Base-by-base conservation (phyloP, 2,329 filamentous ascomycete species). In the Myriosclerotinia curreyana region DNA sequence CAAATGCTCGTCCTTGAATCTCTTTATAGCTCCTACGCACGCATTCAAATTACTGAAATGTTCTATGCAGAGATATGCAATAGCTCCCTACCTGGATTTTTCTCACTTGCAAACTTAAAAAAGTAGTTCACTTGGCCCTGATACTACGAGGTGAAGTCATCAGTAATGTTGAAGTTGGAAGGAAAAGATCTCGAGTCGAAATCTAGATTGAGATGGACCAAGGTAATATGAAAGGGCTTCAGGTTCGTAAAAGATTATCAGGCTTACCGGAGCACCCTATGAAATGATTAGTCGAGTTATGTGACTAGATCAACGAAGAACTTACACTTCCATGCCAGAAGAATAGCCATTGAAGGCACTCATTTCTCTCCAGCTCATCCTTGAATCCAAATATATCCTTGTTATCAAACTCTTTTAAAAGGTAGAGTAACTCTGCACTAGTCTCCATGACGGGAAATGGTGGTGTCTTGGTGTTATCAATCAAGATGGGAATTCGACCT, bases 401-500 rank as follows among this genome's bases (percentile, higher is more conserved):
- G 66, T 77, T 79, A 72, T 84, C 82, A 12, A 31, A 56, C 64
- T 73, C 75, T 40, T 76, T 80, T 7, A 81, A 70, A n/a, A 84
- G 77, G 69, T 84, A 84, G 61, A 83, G 74, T 15, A 84, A 73
- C 68, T 82, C 77, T 15, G 82, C 82, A 0, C 78, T 81, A 0
- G 81, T 82, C 71, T 84, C 82, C 71, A 81, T 78, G 40, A 83
- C 78, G 1, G 81, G 70, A 72, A 83, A 82, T 1, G 81, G 82
- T 14, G 80, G 79, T 9, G 69, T 74, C 66, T 79, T 74, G 31
- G 74, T 78, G 71, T 83, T 81, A 73, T 83, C 81, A 60, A 83
- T 69, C n/a, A 83, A 69, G 42, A 80, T 73, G 1, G 81, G 81
- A 66, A 83, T 83, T 55, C 80, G 77, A 31, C 70, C 70, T 72